These are phyloP conservation scores for Didymella lethalis DNA, from an alignment of 2,329 filamentous ascomycete genomes.

Conservation along the genomic window DNA sequence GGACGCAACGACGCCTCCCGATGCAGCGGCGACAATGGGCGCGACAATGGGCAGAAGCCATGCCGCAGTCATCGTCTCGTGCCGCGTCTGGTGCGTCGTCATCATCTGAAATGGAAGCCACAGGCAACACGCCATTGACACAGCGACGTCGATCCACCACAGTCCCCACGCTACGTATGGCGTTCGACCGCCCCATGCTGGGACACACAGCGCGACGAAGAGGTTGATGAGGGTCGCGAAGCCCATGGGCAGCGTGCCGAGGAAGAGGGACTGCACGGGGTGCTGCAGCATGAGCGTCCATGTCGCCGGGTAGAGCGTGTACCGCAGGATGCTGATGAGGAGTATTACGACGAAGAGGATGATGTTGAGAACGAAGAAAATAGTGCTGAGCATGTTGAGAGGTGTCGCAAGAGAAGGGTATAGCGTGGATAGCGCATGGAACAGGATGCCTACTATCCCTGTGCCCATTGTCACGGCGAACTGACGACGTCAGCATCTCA, in stretches of 20 bases:
- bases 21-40: constrained; percentile 69
- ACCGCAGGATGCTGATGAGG: constrained; percentile 65
- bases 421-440: constrained; percentile 63
- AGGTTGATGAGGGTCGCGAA: constrained; percentile 73
- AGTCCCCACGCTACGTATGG: constrained; percentile 55
- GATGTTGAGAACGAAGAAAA: constrained; percentile 68
- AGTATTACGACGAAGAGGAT: constrained; percentile 63
- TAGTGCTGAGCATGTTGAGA: constrained; percentile 64
- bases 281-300: constrained; percentile 72
- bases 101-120: constrained; percentile 45
- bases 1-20: constrained; percentile 68
- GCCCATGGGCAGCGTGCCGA: constrained; percentile 72
- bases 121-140: constrained; percentile 53
- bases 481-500: constrained; percentile 13
- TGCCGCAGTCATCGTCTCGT: constrained; percentile 65
- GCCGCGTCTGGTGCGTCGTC: constrained; percentile 37
- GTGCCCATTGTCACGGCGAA: constrained; percentile 40
- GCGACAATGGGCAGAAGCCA: constrained; percentile 72
- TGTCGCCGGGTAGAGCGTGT: constrained; percentile 70
- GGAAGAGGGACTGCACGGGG: constrained; percentile 71
- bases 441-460: constrained; percentile 60
- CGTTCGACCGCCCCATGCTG: constrained; percentile 64
- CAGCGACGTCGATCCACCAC: constrained; percentile 59
- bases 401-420: constrained; percentile 59
- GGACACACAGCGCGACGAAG: constrained; percentile 66